phyloP scores from a whole-genome alignment of 169 alveolate genomes.

The Neospora caninum region DNA sequence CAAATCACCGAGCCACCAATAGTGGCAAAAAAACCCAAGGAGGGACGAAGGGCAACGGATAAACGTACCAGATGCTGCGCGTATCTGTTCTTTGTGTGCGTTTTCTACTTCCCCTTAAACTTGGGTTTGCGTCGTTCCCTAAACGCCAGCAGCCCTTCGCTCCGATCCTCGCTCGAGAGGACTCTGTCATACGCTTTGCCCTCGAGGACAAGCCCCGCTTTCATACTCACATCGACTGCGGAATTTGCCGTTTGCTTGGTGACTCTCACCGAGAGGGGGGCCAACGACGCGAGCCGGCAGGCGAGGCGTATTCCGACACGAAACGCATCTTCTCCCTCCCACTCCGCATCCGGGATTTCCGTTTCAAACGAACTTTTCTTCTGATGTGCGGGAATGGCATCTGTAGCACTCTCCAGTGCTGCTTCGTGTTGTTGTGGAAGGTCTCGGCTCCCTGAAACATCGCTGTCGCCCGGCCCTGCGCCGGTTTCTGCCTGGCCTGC shows the following conservation, averaged over 20 bases:
- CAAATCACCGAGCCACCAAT: no score
- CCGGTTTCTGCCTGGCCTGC: not conserved
- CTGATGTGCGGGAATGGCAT: not conserved
- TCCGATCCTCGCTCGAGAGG: conserved; percentile 79
- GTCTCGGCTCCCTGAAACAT: not conserved
- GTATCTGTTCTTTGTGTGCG: no score
- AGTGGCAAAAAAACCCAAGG: no score
- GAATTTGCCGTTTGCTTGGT: conserved; percentile 79
- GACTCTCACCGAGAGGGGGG: conserved; percentile 81
- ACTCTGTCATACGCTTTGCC: conserved; percentile 75
- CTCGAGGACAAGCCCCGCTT: conserved; percentile 78
- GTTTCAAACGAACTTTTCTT: not conserved
- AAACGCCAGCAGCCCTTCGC: conserved; percentile 84
- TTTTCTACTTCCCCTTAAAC: conserved; percentile 77
- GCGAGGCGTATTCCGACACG: conserved; percentile 10
- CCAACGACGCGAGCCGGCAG: conserved; percentile 50
- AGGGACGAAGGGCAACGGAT: no score
- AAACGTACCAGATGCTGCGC: no score
- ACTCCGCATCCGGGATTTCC: not conserved
- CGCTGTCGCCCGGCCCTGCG: not conserved
- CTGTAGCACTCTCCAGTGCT: no score
- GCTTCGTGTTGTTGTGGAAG: not conserved
- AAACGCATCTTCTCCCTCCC: not conserved
- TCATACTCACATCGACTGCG: conserved; percentile 79
- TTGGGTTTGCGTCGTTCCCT: conserved; percentile 82